A percentile compares a stretch with the other conserved stretches of the same genome.
phyloP scores from a whole-genome alignment of 148 eudicot genomes.

The Fagopyrum esculentum region DNA sequence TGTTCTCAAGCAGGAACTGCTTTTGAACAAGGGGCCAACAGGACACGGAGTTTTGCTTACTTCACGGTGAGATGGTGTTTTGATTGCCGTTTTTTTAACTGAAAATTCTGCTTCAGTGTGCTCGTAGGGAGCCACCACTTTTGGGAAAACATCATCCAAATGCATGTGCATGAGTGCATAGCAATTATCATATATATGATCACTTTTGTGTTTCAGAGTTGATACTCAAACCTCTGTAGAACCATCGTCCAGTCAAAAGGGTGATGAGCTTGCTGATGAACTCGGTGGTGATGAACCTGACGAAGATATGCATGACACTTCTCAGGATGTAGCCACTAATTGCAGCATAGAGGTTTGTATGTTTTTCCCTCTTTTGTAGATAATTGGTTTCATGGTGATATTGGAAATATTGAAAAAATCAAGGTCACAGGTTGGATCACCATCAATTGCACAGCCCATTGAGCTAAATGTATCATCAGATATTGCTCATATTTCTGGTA shows the following conservation, averaged over 20 bases:
- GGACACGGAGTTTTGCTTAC: constrained; percentile 42
- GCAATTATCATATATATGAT: background rate
- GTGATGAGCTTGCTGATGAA: constrained; percentile 11
- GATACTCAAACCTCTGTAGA: constrained; percentile 40
- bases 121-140: background rate
- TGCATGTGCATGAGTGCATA: background rate
- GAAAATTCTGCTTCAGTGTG: constrained; percentile 1
- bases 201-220: constrained; percentile 32
- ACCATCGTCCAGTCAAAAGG: constrained; percentile 30
- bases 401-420: constrained; percentile 2
- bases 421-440: background rate
- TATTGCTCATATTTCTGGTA: background rate
- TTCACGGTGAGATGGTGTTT: constrained; percentile 33
- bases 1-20: constrained; percentile 45
- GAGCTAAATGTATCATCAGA: background rate
- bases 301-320: constrained; percentile 31
- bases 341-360: constrained; percentile 13
- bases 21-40: constrained; percentile 57
- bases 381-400: background rate
- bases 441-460: constrained; percentile 8
- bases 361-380: background rate
- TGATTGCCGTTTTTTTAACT: constrained; percentile 6
- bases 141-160: background rate
- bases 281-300: constrained; percentile 23
- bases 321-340: constrained; percentile 19